phyloP scores from a whole-genome alignment of 2,329 filamentous ascomycete species.

The Reticulascus tulasneorum region DNA sequence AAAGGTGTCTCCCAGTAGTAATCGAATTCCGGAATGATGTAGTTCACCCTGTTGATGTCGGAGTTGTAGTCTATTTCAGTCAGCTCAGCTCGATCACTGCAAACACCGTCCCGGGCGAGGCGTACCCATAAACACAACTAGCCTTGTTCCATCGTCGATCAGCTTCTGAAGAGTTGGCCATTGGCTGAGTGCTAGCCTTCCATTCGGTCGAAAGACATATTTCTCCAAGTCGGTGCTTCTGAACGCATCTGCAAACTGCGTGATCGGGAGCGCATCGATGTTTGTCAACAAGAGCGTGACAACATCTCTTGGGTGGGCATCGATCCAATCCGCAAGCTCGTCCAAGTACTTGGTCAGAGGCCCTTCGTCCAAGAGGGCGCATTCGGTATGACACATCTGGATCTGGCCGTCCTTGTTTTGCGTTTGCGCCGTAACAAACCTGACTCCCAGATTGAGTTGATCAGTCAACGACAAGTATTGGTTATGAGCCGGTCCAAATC shows the following conservation, averaged over 20 bases:
- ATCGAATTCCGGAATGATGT: constrained; percentile 60
- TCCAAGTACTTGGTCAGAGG: constrained; percentile 50
- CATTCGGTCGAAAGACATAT: constrained; percentile 51
- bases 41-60: constrained; percentile 48
- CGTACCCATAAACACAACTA: constrained; percentile 68
- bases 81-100: constrained; percentile 7
- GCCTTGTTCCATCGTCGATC: constrained; percentile 57
- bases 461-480: constrained; percentile 55
- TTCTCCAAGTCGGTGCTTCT: constrained; percentile 49
- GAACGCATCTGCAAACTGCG: constrained; percentile 53
- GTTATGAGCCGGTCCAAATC: constrained; percentile 49
- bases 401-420: constrained; percentile 49
- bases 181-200: constrained; percentile 37
- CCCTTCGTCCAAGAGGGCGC: constrained; percentile 56
- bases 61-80: constrained; percentile 51
- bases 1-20: constrained; percentile 72
- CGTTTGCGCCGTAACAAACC: constrained; percentile 62
- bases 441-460: constrained; percentile 59
- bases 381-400: constrained; percentile 63
- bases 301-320: constrained; percentile 55
- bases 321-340: constrained; percentile 58
- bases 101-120: neutral
- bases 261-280: constrained; percentile 51
- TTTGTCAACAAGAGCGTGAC: constrained; percentile 63
- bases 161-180: constrained; percentile 69